Conservation (phyloP, 371 early-diverging fungal species). For the Mucor mucedo region DNA sequence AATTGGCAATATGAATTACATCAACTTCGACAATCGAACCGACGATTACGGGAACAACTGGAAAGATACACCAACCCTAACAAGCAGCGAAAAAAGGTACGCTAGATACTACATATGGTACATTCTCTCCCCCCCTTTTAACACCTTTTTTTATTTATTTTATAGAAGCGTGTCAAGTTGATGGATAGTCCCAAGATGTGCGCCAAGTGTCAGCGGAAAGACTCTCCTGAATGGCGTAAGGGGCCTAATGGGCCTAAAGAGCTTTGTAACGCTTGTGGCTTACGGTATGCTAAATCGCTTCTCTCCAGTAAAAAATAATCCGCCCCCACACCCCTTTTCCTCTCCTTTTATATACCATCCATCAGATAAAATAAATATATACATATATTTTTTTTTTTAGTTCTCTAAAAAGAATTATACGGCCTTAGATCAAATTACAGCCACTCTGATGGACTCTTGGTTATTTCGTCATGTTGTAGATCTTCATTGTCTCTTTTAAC, state of each 20-base stretch:
- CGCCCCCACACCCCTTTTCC: background rate
- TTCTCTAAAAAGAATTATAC: no score
- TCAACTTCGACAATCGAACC: slow-evolving; percentile 41
- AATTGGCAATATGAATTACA: slow-evolving; percentile 52
- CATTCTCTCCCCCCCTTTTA: background rate
- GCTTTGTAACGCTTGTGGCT: slow-evolving; percentile 87
- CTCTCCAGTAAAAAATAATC: background rate
- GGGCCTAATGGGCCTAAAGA: slow-evolving; percentile 81
- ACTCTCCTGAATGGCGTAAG: slow-evolving; percentile 84
- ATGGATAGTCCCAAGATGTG: slow-evolving; percentile 37
- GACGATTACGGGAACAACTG: slow-evolving; percentile 36
- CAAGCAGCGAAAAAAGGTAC: slow-evolving; percentile 29
- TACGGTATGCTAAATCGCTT: slow-evolving; percentile 48
- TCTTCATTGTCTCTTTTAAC: no score
- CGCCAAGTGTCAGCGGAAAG: slow-evolving; percentile 66
- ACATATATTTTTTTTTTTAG: no score
- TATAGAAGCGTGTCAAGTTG: slow-evolving; percentile 23
- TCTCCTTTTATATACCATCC: background rate
- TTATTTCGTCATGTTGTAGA: no score
- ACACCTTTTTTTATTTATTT: background rate
- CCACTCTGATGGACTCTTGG: no score
- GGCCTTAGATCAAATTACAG: no score
- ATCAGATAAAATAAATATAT: background rate
- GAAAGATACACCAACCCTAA: slow-evolving; percentile 27
- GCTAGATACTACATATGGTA: no score